phyloP scores from a whole-genome alignment of 495 filamentous ascomycete genomes.

The Neohortaea acidophila region DNA sequence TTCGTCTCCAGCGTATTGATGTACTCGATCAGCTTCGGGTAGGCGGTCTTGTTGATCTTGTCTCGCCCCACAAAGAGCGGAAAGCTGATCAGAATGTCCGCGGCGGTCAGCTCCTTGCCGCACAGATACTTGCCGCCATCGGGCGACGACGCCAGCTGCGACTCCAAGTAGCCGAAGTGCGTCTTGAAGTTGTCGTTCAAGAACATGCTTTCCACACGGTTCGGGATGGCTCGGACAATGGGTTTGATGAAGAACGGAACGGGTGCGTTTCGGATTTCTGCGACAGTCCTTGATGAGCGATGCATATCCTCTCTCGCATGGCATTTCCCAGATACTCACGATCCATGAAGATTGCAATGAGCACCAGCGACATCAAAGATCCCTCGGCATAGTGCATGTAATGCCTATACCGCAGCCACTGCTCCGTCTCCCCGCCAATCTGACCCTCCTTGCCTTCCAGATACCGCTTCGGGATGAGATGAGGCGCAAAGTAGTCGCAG shows the following conservation, averaged over 20 bases:
- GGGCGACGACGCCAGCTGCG: conserved; percentile 49
- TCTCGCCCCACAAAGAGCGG: conserved; percentile 40
- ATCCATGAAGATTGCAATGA: conserved; percentile 42
- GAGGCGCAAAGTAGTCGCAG: conserved; percentile 50
- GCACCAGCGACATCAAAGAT: conserved; percentile 53
- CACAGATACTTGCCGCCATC: conserved; percentile 52
- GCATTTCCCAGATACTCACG: conserved; percentile 30
- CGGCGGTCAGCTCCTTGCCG: conserved; percentile 55
- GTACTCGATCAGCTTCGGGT: conserved; percentile 50
- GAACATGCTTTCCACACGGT: conserved; percentile 43
- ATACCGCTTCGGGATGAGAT: conserved; percentile 50
- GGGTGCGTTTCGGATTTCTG: conserved; percentile 46
- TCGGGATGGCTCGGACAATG: conserved; percentile 48
- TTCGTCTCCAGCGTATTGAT: conserved; percentile 43
- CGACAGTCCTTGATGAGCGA: not conserved
- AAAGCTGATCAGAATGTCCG: conserved; percentile 70
- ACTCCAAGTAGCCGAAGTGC: conserved; percentile 59
- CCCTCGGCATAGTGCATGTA: conserved; percentile 74
- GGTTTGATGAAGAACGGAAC: conserved; percentile 79
- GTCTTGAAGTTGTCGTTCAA: conserved; percentile 47
- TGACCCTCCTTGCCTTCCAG: conserved; percentile 37
- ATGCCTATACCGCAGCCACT: conserved; percentile 62
- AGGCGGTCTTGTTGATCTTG: conserved; percentile 36
- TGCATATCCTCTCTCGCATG: not conserved
- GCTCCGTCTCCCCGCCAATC: conserved; percentile 55